A percentile compares a stretch with the other conserved stretches of the same genome.
Conservation (phyloP, 768 basidiomycete genomes). For the Mycena olivaceomarginata region DNA sequence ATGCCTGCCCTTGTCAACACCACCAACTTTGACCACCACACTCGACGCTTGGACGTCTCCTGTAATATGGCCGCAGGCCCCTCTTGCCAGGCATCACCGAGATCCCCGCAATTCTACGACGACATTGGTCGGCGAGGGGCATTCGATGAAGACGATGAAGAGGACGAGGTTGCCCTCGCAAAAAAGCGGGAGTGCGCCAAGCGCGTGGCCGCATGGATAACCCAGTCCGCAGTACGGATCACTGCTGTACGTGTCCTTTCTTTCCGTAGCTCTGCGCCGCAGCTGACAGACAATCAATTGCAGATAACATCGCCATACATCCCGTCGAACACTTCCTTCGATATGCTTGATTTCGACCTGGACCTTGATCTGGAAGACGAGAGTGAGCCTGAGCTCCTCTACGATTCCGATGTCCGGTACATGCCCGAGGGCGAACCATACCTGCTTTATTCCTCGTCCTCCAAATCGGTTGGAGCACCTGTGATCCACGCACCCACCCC, state of each 20-base stretch:
- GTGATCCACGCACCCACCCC: slow-evolving; percentile 41
- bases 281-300: slow-evolving; percentile 16
- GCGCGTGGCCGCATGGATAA: slow-evolving; percentile 44
- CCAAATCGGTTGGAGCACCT: slow-evolving; percentile 19
- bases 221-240: slow-evolving; percentile 42
- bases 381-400: slow-evolving; percentile 2
- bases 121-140: slow-evolving; percentile 26
- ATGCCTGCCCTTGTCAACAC: slow-evolving; percentile 39
- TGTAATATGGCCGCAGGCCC: slow-evolving; percentile 35
- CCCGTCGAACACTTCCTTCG: slow-evolving; percentile 36
- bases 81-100: slow-evolving; percentile 34
- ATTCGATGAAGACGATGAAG: slow-evolving; percentile 29
- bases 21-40: slow-evolving; percentile 37
- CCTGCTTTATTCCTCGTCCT: slow-evolving; percentile 33
- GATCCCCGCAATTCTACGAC: slow-evolving; percentile 33
- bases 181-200: slow-evolving; percentile 41
- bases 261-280: background rate
- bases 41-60: slow-evolving; percentile 31
- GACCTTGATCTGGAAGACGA: slow-evolving; percentile 40
- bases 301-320: slow-evolving; percentile 36
- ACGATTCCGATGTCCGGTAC: slow-evolving; percentile 25
- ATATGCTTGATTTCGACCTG: slow-evolving; percentile 34
- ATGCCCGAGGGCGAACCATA: slow-evolving; percentile 25
- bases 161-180: slow-evolving; percentile 29
- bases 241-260: slow-evolving; percentile 37